Percentiles rank a stretch among this genome's conserved stretches.
phyloP scores from a whole-genome alignment of 495 filamentous ascomycete species.

The Xylaria nigripes region DNA sequence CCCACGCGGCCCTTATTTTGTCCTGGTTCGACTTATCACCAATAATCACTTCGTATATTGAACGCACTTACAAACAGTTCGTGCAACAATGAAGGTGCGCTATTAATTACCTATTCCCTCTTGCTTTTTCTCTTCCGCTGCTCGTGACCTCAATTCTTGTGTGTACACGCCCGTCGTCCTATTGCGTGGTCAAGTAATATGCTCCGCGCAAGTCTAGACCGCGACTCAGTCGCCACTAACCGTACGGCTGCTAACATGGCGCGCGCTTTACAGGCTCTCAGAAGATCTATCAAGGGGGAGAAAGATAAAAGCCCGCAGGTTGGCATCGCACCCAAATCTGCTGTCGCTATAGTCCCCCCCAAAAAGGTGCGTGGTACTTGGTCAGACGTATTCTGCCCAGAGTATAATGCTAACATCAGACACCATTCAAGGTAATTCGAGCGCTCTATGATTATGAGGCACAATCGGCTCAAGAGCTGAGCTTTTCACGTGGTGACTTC shows the following conservation, averaged over 20 bases:
- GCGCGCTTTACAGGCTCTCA: constrained; percentile 56
- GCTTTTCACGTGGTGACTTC: constrained; percentile 91
- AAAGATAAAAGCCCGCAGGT: constrained; percentile 72
- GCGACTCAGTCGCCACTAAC: constrained; percentile 12
- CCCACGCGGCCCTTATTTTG: constrained; percentile 7
- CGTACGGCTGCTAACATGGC: constrained; percentile 28
- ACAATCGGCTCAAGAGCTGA: constrained; percentile 67
- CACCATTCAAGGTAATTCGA: constrained; percentile 70
- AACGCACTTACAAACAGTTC: constrained; percentile 12
- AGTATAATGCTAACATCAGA: not conserved
- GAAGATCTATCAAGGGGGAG: constrained; percentile 81
- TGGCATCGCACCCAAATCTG: constrained; percentile 84
- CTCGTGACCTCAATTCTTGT: not conserved
- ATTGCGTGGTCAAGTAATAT: constrained; percentile 16
- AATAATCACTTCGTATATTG: constrained; percentile 11
- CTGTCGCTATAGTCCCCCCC: constrained; percentile 89
- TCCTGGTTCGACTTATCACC: constrained; percentile 10
- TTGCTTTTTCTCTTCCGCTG: too few species aligned
- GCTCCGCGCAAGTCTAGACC: constrained; percentile 16
- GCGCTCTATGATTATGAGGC: constrained; percentile 90
- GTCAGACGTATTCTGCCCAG: not conserved
- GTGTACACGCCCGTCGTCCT: constrained; percentile 1
- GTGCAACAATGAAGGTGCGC: constrained; percentile 44
- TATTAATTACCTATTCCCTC: constrained; percentile 25
- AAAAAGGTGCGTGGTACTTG: constrained; percentile 70